These are phyloP conservation scores for Grosmannia huntii DNA, from an alignment of 2,329 filamentous ascomycete genomes.

Conservation along the genomic window DNA sequence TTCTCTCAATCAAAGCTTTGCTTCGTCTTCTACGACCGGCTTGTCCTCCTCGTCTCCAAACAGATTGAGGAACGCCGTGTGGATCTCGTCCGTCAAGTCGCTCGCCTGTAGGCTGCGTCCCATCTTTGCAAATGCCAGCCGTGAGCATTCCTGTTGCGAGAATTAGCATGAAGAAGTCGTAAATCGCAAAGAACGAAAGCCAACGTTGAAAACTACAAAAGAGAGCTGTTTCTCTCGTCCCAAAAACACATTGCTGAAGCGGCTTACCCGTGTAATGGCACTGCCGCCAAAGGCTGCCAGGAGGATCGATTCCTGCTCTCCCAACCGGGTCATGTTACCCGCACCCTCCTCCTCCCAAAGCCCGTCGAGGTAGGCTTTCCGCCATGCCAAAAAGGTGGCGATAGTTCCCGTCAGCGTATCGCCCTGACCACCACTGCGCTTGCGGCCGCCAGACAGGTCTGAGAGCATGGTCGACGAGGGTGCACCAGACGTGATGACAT, in stretches of 20 bases:
- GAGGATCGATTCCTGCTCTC: conserved; percentile 45
- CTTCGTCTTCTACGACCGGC: conserved; percentile 15
- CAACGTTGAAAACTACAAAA: not conserved
- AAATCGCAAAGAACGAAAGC: not conserved
- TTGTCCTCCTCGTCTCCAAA: conserved; percentile 56
- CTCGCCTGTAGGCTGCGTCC: conserved; percentile 84
- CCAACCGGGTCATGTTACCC: conserved; percentile 2
- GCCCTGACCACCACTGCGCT: conserved; percentile 87
- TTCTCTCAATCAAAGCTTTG: conserved; percentile 12
- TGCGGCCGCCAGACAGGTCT: conserved; percentile 69
- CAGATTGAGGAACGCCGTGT: conserved; percentile 64
- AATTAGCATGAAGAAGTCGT: not conserved
- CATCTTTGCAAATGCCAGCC: conserved; percentile 72
- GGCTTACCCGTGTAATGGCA: conserved; percentile 64
- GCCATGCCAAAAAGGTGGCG: conserved; percentile 80
- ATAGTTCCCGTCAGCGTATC: conserved; percentile 87
- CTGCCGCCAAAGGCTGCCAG: conserved; percentile 79
- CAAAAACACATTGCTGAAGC: not conserved
- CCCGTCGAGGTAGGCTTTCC: conserved; percentile 71
- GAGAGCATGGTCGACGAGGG: conserved; percentile 54
- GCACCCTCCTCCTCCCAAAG: conserved; percentile 54
- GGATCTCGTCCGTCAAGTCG: conserved; percentile 84
- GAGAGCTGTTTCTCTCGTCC: not conserved
- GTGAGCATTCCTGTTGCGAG: conserved; percentile 55
- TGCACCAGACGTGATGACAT: conserved; percentile 68